Conservation (phyloP, 192 early-diverging fungal species). For the Spinellus fusiger region DNA sequence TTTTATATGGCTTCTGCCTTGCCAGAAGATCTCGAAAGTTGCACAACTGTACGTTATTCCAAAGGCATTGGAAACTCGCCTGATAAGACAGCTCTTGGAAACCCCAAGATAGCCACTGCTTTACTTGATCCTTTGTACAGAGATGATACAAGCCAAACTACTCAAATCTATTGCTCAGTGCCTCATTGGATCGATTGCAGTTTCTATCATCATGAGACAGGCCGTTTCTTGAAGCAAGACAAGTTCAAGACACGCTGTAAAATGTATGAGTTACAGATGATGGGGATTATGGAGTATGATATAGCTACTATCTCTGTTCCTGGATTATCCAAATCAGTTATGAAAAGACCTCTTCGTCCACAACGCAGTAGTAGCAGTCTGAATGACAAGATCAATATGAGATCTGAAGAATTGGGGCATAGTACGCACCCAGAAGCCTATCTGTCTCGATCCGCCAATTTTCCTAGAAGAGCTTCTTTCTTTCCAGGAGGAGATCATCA, state of each 20-base stretch:
- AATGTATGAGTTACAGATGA: constrained; percentile 83
- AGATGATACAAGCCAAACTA: constrained; percentile 31
- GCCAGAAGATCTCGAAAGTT: background rate
- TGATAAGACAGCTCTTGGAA: constrained; percentile 10
- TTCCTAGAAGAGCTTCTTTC: background rate
- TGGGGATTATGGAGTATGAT: constrained; percentile 66
- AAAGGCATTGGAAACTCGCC: constrained; percentile 15
- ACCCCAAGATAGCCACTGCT: constrained; percentile 2
- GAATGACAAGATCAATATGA: constrained; percentile 6
- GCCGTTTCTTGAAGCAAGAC: constrained; percentile 39
- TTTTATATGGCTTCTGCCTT: constrained; percentile 43
- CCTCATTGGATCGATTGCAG: constrained; percentile 92
- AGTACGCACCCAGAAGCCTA: constrained; percentile 14
- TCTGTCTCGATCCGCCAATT: constrained; percentile 21
- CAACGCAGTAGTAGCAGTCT: constrained; percentile 21
- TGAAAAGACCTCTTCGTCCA: background rate
- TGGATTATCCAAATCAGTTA: constrained; percentile 28
- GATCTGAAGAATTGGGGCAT: background rate
- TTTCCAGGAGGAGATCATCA: background rate
- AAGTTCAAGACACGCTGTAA: constrained; percentile 67
- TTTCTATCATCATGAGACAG: constrained; percentile 63
- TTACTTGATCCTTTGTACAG: constrained; percentile 46
- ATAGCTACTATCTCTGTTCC: constrained; percentile 49
- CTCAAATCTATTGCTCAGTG: constrained; percentile 55
- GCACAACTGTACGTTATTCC: background rate